Evolutionary conservation across 2,329 filamentous ascomycete species (phyloP), one percentile per base, ranked within the genome.

Genomic region (Penicillium sp.): DNA sequence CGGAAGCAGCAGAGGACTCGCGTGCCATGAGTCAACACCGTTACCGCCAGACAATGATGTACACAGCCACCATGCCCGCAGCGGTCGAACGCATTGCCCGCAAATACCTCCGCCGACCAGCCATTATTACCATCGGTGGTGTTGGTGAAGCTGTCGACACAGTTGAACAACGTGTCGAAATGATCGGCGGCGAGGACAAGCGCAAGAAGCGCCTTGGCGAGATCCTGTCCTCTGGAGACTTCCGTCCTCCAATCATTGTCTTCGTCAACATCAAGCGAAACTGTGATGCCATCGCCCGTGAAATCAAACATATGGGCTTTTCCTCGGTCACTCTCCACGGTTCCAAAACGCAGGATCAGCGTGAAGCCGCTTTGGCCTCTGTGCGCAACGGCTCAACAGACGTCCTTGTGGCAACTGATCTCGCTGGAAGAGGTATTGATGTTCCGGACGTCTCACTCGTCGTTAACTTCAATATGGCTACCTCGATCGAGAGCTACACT

Each of bases 251-350:
- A 14, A 96, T 99, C 73, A 99, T 99, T 66, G 92, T 99, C 60
- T 99, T 99, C 73, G 94, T 99, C 84, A 99, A 99, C 76, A 97
- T 97, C 86, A 97, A 97, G 78, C 90, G 92, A 66, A 97, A 97
- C 79, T 97, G 93, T 79, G 94, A 99, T 72, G 90, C 91, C 55
- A 89, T 99, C 45, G 93, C 93, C 3, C 85, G 91, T 57, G 93
- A 97, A 70, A 94, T 99, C 79, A 94, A 96, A 71, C 84, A 89
- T 49, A 94, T 94, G 86, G 94, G 94, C 65, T 94, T 92, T 81
- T 90, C 86, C 18, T 86, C 89, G 7, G 92, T 96, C 66, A 97
- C 93, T 0, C 79, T 99, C 31, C 94, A 99, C 77, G 93, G 94
- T 59, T 91, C 87, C 78, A 99, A 99, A 76, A 96, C 93, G 0